phyloP scores from a whole-genome alignment of 257 asterid genomes.

The Asclepias syriaca region DNA sequence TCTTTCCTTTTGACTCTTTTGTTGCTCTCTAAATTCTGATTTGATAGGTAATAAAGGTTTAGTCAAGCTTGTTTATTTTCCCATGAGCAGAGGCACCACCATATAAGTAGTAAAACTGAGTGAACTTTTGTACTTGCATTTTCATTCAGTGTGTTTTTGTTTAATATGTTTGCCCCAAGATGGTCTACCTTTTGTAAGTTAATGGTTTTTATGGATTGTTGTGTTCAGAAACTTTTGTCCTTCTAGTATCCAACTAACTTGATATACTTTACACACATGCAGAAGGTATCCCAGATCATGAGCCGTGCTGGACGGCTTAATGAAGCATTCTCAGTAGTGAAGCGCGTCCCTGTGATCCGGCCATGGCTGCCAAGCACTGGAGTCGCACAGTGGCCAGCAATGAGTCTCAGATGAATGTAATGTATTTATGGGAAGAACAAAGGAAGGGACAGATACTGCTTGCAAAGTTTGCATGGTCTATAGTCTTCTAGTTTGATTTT shows the following conservation, averaged over 20 bases:
- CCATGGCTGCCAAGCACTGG: slow-evolving; percentile 69
- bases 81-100: too few species aligned
- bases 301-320: slow-evolving; percentile 87
- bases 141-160: neutral
- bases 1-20: too few species aligned
- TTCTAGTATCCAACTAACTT: neutral
- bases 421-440: slow-evolving; percentile 14
- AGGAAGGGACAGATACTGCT: slow-evolving; percentile 13
- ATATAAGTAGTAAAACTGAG: neutral
- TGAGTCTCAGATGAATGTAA: slow-evolving; percentile 53
- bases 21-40: neutral
- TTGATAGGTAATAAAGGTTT: neutral
- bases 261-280: slow-evolving; percentile 27
- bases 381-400: slow-evolving; percentile 54
- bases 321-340: slow-evolving; percentile 88
- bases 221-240: neutral
- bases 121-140: neutral
- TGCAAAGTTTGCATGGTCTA: slow-evolving; percentile 12
- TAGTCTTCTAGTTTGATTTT: slow-evolving; percentile 6
- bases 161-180: neutral
- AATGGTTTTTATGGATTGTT: neutral
- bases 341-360: slow-evolving; percentile 77
- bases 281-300: slow-evolving; percentile 90
- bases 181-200: neutral
- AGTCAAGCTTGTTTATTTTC: neutral